Base-by-base conservation (phyloP, 2,329 filamentous ascomycete species). In the Ophiostoma triangulosporum region DNA sequence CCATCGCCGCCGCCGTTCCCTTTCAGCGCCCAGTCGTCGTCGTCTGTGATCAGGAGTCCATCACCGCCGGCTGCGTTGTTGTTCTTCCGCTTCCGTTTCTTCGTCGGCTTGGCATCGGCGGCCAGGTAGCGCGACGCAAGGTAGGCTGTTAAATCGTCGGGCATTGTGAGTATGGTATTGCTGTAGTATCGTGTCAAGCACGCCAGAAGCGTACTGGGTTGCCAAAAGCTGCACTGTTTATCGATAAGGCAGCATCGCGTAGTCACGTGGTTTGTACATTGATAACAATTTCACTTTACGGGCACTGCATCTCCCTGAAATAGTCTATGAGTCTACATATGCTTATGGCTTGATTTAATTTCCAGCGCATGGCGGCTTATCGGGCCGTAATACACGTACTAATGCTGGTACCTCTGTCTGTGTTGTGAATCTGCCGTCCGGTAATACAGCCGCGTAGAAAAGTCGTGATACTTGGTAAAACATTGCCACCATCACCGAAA, bases 101-200 rank as follows among this genome's bases (percentile, higher is more conserved):
- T 83, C 49, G 70, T 62, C 17, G 77, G 73, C 58, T 78, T 79
- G 6, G 73, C 68, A 57, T 80, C 75, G 38, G 83, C 81, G 1
- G 77, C 86, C 50, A 98, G 82, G 66, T 98, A 98, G 67, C 89
- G 93, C 58, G 88, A 84, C 35, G 91, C 90, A 33, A 98, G 80
- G 64, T 97, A 98, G 64, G 83, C 81, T 55, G 88, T 83, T 59
- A 96, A 77, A 60, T 80, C 75, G 57, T 73, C 72, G 43, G 76
- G 69, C 77, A 80, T 80, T 17, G 11, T 29, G 31, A 27, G 15
- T 20, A 8, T 32, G 45, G 20, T 3, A 4, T 31, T 29, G 27
- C 32, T 7, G 33, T 12, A 9, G 12, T 11, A 26, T 8, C 6
- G 27, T 45, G 38, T 14, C 4, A 26, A 26, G 40, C 20, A 3